These are phyloP conservation scores for Amoebophrya sp. DNA, from an alignment of 169 alveolate genomes.

Conservation along the genomic window DNA sequence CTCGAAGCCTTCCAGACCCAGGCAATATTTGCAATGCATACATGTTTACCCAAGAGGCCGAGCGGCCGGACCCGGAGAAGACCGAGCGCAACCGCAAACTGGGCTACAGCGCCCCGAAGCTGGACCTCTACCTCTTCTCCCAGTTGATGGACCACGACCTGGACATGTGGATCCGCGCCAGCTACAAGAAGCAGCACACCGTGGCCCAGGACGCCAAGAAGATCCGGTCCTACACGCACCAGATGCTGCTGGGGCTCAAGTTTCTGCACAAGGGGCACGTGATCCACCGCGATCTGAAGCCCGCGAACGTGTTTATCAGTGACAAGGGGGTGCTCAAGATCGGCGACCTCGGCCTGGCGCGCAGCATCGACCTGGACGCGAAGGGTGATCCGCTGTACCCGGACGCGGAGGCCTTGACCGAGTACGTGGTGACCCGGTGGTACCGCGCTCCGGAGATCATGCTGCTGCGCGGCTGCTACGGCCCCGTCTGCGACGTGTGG, in stretches of 20 bases:
- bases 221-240: slow-evolving; percentile 57
- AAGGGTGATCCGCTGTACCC: slow-evolving; percentile 18
- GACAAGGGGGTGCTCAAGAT: slow-evolving; percentile 55
- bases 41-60: neutral
- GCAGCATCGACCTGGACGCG: slow-evolving; percentile 44
- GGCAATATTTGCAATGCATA: no score
- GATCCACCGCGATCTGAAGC: slow-evolving; percentile 61
- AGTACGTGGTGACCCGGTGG: slow-evolving; percentile 65
- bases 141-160: neutral
- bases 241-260: slow-evolving; percentile 52
- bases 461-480: slow-evolving; percentile 60
- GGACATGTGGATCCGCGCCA: neutral
- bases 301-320: slow-evolving; percentile 58
- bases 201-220: no score
- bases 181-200: no score
- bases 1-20: no score
- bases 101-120: neutral
- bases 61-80: slow-evolving; percentile 66
- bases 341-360: slow-evolving; percentile 61
- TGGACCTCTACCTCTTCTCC: neutral
- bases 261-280: slow-evolving; percentile 56
- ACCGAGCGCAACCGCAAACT: slow-evolving; percentile 47
- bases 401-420: slow-evolving; percentile 52
- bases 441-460: slow-evolving; percentile 79
- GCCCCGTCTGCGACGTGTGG: slow-evolving; percentile 74